Evolutionary conservation across 345 rosid species (phyloP).

Genomic region (Kandelia obovata): DNA sequence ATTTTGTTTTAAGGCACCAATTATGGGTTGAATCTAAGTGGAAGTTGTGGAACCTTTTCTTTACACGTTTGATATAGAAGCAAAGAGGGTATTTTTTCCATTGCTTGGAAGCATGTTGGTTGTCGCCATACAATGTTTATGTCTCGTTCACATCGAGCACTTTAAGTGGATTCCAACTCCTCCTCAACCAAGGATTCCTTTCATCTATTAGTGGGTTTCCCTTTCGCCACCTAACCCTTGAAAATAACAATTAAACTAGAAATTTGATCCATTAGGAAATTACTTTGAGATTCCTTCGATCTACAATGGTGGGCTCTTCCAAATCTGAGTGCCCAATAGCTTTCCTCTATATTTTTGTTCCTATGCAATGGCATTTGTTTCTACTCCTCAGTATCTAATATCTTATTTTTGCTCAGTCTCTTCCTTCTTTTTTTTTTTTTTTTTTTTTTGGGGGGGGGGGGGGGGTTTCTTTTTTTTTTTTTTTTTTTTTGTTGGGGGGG

Average conservation of each 20-base stretch:
- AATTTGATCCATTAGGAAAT: conserved; percentile 27
- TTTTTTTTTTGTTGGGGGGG: background rate
- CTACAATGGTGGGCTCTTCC: conserved; percentile 51
- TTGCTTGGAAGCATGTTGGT: conserved; percentile 54
- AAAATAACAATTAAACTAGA: conserved; percentile 40
- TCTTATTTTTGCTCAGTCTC: conserved; percentile 13
- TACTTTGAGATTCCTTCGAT: conserved; percentile 35
- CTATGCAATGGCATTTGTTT: conserved; percentile 32
- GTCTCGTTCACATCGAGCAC: conserved; percentile 53
- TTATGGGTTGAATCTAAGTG: conserved; percentile 47
- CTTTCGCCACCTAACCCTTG: conserved; percentile 84
- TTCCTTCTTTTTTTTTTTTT: background rate
- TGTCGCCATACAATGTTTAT: conserved; percentile 42
- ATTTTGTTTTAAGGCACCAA: conserved; percentile 44
- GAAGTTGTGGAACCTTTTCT: conserved; percentile 37
- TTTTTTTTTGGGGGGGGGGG: background rate
- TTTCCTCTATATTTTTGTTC: conserved; percentile 25
- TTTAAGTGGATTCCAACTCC: conserved; percentile 95
- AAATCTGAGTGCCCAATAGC: conserved; percentile 54
- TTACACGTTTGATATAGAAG: conserved; percentile 52
- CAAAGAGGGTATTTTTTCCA: conserved; percentile 22
- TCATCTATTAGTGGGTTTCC: conserved; percentile 61
- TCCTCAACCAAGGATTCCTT: conserved; percentile 59
- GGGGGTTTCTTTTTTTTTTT: no score
- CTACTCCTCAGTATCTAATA: conserved; percentile 18